Evolutionary conservation across 331 rosid genomes (phyloP), one percentile per base, ranked within the genome.

Genomic region (Erythrophleum ivorense): DNA sequence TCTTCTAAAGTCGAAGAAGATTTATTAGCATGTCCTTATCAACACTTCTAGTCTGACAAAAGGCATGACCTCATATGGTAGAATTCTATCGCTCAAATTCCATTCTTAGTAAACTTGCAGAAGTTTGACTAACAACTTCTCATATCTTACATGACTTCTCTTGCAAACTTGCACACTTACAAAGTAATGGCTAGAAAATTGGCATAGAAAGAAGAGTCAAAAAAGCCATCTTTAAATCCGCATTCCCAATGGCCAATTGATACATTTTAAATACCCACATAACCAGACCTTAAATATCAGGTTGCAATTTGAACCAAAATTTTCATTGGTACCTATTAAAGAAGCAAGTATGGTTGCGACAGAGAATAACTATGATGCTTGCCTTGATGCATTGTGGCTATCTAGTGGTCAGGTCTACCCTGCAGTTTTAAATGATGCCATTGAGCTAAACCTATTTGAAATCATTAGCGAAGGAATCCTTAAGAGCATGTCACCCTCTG

Each of bases 371-470:
- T 5, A 69, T 6, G 74, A 3, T 50, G 85, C 75, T 9, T 78
- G 65, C 10, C 33, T 78, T 38, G 75, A 82, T 5, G 85, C 84
- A 9, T 19, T 85, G 78, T 2, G 34, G n/a, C 71, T 81, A 1
- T 31, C 18, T 6, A 58, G 71, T 11, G 71, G 31, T 11, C 13
- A 73, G 3, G 85, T 81, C 15, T 81, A 48, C 7, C 83, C 81
- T 40, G 81, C 78, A 40, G 78, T 81, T 0, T 0, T 85, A 0
- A 81, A 85, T n/a, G 85, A 83, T 9, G 85, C 88, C 2, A 59
- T 85, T 81, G 71, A 85, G 0, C 83, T 81, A 21, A 78, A 81
- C 38, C 65, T 81, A 57, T 81, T 85, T 69, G 85, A 78, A n/a
- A 85, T 78, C 63, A 78, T 85, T 7, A 40, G 85, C 1, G 55